Evolutionary conservation across 176 grass and related monocot species (phyloP).

Genomic region (Paspalum notatum): DNA sequence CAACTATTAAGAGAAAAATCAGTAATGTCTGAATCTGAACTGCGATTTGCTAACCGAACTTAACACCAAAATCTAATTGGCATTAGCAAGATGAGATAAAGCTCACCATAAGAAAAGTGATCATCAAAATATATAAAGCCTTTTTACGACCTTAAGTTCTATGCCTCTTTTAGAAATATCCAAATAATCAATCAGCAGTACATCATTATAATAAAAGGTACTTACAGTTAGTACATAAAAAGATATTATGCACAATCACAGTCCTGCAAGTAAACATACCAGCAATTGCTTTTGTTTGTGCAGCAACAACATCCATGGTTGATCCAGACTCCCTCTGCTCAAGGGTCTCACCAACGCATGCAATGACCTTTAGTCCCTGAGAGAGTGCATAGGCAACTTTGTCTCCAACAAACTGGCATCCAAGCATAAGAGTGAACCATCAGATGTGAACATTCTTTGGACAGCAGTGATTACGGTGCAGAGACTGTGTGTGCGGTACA

Average conservation of each 20-base stretch:
- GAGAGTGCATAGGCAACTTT: slow-evolving; percentile 92
- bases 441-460: background rate
- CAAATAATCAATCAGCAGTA: background rate
- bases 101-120: background rate
- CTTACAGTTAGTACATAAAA: background rate
- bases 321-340: slow-evolving; percentile 84
- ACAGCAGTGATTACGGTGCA: background rate
- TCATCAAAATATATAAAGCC: background rate
- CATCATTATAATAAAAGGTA: background rate
- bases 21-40: background rate
- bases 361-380: slow-evolving; percentile 95
- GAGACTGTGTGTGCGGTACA: background rate
- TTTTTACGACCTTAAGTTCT: background rate
- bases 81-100: background rate
- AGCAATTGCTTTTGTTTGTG: slow-evolving; percentile 93
- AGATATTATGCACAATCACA: background rate
- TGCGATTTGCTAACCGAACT: background rate
- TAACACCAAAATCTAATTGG: background rate
- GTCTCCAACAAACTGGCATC: slow-evolving; percentile 86
- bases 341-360: slow-evolving; percentile 97
- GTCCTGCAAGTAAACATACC: slow-evolving; percentile 47
- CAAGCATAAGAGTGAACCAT: background rate
- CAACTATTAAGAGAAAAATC: background rate
- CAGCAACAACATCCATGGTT: slow-evolving; percentile 90
- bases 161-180: background rate